phyloP scores from a whole-genome alignment of 345 rosid species.

The Lepidium sativum region DNA sequence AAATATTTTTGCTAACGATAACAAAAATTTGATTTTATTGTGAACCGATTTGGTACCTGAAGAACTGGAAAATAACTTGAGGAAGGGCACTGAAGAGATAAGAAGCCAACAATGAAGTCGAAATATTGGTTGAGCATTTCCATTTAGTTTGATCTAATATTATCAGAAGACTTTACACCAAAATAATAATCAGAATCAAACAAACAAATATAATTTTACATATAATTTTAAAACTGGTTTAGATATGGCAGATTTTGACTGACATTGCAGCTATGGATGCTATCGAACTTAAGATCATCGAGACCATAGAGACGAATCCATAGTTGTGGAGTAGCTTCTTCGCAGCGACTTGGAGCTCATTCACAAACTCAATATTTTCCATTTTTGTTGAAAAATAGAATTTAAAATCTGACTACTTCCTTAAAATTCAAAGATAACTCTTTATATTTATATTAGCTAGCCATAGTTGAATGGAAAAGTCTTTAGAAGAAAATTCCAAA shows the following conservation, averaged over 20 bases:
- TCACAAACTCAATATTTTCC: slow-evolving; percentile 45
- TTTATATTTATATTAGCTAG: too few species aligned
- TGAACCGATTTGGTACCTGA: too few species aligned
- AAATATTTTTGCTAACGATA: too few species aligned
- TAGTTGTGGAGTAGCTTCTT: slow-evolving; percentile 38
- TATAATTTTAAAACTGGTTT: neutral
- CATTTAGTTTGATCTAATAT: slow-evolving; percentile 75
- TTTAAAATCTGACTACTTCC: too few species aligned
- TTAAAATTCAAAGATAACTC: too few species aligned
- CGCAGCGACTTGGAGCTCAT: slow-evolving; percentile 40
- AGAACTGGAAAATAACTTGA: slow-evolving; percentile 37
- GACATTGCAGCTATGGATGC: slow-evolving; percentile 69
- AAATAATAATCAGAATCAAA: neutral
- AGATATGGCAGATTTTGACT: slow-evolving; percentile 9
- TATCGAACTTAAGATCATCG: slow-evolving; percentile 61
- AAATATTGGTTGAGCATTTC: slow-evolving; percentile 50
- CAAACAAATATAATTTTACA: too few species aligned
- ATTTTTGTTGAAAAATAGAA: too few species aligned
- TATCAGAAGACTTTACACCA: slow-evolving; percentile 45
- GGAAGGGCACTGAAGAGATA: slow-evolving; percentile 74
- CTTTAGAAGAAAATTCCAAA: too few species aligned
- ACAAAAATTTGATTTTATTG: too few species aligned
- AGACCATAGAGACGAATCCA: slow-evolving; percentile 46
- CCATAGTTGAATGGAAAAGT: too few species aligned
- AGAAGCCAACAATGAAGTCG: slow-evolving; percentile 54